Base-by-base conservation (phyloP, 2,329 filamentous ascomycete genomes). In the Xylaria sp. region DNA sequence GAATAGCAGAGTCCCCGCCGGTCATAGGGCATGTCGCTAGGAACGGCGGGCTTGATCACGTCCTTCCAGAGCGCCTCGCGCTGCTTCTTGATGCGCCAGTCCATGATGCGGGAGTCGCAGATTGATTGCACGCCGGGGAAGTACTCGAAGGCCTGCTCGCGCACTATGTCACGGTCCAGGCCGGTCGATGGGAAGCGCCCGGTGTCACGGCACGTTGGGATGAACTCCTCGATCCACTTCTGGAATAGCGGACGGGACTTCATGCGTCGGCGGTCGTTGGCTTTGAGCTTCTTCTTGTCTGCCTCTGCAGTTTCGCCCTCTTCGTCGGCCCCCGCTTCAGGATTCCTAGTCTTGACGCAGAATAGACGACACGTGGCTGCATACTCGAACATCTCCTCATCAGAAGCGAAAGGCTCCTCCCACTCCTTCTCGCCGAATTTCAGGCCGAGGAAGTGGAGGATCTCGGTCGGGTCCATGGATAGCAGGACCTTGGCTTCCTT, bases 371-470 rank as follows among this genome's bases (percentile, higher is more conserved):
- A 90, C 0, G 77, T 78, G 1, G 85, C 80, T 0, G 85, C 83
- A 81, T 91, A 94, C 19, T 85, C 81, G 76, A 88, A 94, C 73
- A 94, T 78, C 0, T 85, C 85, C 0, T 87, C 75, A 2, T 84
- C 79, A 0, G 79, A 82, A 0, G 69, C 64, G 73, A 95, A 94
- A 0, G 86, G 86, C 12, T 78, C 73, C 21, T 84, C 79, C 82
- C 87, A 93, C 60, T 77, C 80, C 1, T 65, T 67, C 0, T 72
- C 72, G n/a, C 78, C 75, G 1, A 75, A 70, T 17, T 87, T 81
- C 17, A 95, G 79, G 0, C 88, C 89, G 0, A 94, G 83, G 72
- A 95, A 93, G 0, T 78, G 59, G 14, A 94, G 82, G 0, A 90
- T 84, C 17, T 83, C 74, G 1, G 71, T 71, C 0, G 91, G 88